Base-by-base conservation (phyloP, 352 stramenopile genomes). In the Aphanomyces euteiches region DNA sequence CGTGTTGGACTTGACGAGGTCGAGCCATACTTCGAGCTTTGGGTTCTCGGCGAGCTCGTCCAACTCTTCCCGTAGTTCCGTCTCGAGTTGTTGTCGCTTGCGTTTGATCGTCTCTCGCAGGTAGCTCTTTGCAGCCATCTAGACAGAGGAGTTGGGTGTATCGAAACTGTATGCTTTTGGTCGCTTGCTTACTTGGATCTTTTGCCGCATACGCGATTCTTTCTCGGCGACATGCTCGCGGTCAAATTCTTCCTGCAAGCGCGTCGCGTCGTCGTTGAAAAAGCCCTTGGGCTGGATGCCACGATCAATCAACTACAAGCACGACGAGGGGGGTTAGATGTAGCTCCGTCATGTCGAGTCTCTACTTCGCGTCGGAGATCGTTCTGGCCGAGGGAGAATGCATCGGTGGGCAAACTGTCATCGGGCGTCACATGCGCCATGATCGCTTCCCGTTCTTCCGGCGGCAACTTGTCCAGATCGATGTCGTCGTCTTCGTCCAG, bases 251-350 rank as follows among this genome's bases (percentile, higher is more conserved):
- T 93, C 84, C 61, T 93, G 85, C 8, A 93, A 76, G n/a, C 84
- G 81, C 39, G 79, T 78, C 21, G 84, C 85, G 72, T 93, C 84
- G 72, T 93, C 85, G 68, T 92, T 93, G 76, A 89, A 93, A 56
- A 92, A 93, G 12, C 83, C 85, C 56, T 93, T 90, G 47, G 85
- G 84, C 66, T 93, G 85, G 61, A 92, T 91, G 21, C 85, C 84
- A 67, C 85, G 85, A 72, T 93, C 85, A 59, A 92, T 87, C 79
- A 92, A 89, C 82, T 88, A 56, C 57, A 73, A 37, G n/a, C 38
- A 37, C 12, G 3, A n/a, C 56, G 19, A 68, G 10, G 41, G 6
- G 58, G 36, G 1, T 36, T 39, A 15, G 21, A 43, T 70, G 6
- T 73, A 39, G 5, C n/a, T n/a, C 38, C 36, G 10, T 8, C 38